phyloP scores from a whole-genome alignment of 2,329 filamentous ascomycete genomes.

The Aspergillus aculeatus region DNA sequence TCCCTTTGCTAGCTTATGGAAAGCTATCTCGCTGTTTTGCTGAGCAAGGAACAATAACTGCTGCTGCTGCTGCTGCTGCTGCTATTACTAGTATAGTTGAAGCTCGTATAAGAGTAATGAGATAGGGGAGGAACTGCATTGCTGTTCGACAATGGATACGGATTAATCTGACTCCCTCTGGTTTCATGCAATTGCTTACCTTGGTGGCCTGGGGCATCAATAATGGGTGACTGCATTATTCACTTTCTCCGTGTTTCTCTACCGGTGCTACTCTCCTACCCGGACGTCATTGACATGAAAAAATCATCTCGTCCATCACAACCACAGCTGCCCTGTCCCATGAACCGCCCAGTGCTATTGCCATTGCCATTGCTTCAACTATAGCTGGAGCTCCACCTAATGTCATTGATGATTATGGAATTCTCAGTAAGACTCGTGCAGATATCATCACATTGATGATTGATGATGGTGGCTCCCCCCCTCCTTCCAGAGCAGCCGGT shows the following conservation, averaged over 20 bases:
- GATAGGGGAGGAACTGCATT: too few species aligned
- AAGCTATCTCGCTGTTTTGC: too few species aligned
- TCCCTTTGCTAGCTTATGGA: too few species aligned
- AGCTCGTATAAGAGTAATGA: too few species aligned
- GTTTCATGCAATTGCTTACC: too few species aligned
- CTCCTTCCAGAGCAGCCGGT: slow-evolving; percentile 13
- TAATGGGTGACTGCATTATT: background rate
- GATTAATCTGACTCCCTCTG: too few species aligned
- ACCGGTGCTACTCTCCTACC: background rate
- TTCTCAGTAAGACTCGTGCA: background rate
- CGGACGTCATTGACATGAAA: background rate
- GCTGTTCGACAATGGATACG: too few species aligned
- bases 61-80: too few species aligned
- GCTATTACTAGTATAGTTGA: too few species aligned
- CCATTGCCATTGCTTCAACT: too few species aligned
- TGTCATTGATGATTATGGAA: background rate
- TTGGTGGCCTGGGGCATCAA: slow-evolving; percentile 1
- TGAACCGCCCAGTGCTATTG: background rate
- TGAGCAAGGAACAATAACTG: too few species aligned
- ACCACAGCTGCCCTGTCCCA: background rate
- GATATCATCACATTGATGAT: background rate
- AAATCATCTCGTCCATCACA: background rate
- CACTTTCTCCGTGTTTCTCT: background rate
- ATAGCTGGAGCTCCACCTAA: background rate
- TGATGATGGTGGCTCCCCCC: background rate